phyloP scores from a whole-genome alignment of 2,329 filamentous ascomycete species.

The Fusarium sp. region DNA sequence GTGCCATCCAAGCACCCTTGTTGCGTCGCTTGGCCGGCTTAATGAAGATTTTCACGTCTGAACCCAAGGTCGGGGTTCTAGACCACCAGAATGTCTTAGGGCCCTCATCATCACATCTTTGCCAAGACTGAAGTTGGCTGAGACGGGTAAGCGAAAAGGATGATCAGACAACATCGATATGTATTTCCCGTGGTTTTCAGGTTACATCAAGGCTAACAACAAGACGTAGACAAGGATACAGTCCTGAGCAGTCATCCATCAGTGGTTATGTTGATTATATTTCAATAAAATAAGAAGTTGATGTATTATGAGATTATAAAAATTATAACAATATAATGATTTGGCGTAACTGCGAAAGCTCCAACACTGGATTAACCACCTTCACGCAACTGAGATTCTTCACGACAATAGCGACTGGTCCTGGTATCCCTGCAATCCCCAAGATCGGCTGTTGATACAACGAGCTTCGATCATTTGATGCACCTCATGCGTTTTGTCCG shows the following conservation, averaged over 20 bases:
- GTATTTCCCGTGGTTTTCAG: conserved; percentile 22
- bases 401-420: background rate
- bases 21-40: conserved; percentile 22
- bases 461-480: conserved; percentile 21
- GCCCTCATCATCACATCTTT: background rate
- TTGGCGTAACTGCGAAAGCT: background rate
- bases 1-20: conserved; percentile 9
- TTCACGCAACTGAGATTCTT: background rate
- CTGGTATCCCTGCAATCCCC: conserved; percentile 17
- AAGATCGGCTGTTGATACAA: background rate
- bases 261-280: background rate
- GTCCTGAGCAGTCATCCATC: conserved; percentile 13
- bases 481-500: conserved; percentile 7
- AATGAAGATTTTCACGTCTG: conserved; percentile 17
- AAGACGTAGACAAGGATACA: conserved; percentile 7
- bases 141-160: conserved; percentile 5
- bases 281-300: background rate
- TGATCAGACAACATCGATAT: conserved; percentile 16
- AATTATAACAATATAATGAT: background rate
- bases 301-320: conserved; percentile 17
- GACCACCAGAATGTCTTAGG: conserved; percentile 28
- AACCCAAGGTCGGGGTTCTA: conserved; percentile 15
- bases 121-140: conserved; percentile 13
- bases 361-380: background rate
- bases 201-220: background rate